Base-by-base conservation (phyloP, 2,329 filamentous ascomycete genomes). In the Didymella segeticola region DNA sequence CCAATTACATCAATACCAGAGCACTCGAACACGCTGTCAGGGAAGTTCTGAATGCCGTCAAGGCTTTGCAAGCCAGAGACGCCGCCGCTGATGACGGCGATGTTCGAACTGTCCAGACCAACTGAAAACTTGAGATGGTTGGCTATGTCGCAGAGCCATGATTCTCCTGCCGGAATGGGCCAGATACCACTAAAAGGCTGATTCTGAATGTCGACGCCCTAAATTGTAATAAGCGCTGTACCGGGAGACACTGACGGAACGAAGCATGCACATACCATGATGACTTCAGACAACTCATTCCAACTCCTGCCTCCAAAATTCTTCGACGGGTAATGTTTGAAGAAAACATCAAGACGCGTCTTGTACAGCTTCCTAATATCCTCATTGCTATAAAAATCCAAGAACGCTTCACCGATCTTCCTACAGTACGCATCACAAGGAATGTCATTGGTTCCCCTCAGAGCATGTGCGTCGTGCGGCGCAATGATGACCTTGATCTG, bases 171-270 rank as follows among this genome's bases (percentile, higher is more conserved):
- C 0, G 70, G 67, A 17, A 74, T 74, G 14, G 71, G 71, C 43
- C 58, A 71, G 22, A 74, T 69, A 9, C 61, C 66, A n/a, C 62
- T 63, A 64, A 71, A 74, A 2, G 71, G 71, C 20, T 72, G 56
- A 23, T 73, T 71, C 41, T 74, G 71, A 12, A 73, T 47, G 39
- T 74, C 71, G 7, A 74, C 68, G 15, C 71, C 71, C 69, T 73
- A 27, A 20, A 1, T 12, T 9, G 12, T 17, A 57, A 42, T 58
- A 12, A 53, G 30, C 6, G 33, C 11, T 39, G 15, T 3, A 20
- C 5, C 25, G 27, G 10, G 10, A 17, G 23, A 15, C 41, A n/a
- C 8, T n/a, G n/a, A n/a, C n/a, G n/a, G n/a, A n/a, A n/a, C n/a
- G n/a, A n/a, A n/a, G n/a, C n/a, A 25, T 12, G 5, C 11, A 56